Conservation (phyloP, 176 grass and related monocot genomes). For the Phoenix dactylifera region DNA sequence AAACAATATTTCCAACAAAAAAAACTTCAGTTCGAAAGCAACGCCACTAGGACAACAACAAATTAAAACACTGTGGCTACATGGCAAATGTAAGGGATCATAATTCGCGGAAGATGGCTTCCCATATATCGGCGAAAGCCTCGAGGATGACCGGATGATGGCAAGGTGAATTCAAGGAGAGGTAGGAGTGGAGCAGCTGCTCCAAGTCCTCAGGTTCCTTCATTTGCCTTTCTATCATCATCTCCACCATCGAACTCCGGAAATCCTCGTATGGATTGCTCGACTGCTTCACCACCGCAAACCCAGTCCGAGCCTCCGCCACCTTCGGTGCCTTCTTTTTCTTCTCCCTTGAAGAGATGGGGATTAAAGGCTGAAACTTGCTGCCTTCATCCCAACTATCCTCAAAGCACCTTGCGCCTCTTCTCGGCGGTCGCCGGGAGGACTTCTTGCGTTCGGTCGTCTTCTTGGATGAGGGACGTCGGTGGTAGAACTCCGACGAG, state of each 20-base stretch:
- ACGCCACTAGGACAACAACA: too few relatives aligned
- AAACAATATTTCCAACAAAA: too few relatives aligned
- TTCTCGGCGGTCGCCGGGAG: slow-evolving; percentile 7
- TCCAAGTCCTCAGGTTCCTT: slow-evolving; percentile 27
- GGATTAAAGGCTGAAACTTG: not conserved
- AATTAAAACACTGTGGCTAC: too few relatives aligned
- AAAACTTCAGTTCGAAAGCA: too few relatives aligned
- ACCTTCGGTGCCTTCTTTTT: slow-evolving; percentile 6
- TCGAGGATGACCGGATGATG: slow-evolving; percentile 70
- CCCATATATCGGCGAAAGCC: slow-evolving; percentile 66
- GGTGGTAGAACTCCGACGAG: slow-evolving; percentile 62
- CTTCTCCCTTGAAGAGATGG: not conserved
- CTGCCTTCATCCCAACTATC: slow-evolving; percentile 24
- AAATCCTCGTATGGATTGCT: slow-evolving; percentile 75
- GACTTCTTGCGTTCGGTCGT: slow-evolving; percentile 18
- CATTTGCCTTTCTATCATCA: slow-evolving; percentile 42
- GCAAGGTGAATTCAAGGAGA: slow-evolving; percentile 65
- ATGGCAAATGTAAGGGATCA: not conserved
- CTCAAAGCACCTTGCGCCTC: not conserved
- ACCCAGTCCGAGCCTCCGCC: slow-evolving; percentile 29
- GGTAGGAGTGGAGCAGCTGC: slow-evolving; percentile 62
- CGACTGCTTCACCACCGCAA: slow-evolving; percentile 72
- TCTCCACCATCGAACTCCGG: slow-evolving; percentile 79
- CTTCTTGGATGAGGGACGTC: not conserved
- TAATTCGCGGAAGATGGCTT: slow-evolving; percentile 33